Base-by-base conservation (phyloP, 805 yeast genomes). In the Metschnikowia gelsemii region DNA sequence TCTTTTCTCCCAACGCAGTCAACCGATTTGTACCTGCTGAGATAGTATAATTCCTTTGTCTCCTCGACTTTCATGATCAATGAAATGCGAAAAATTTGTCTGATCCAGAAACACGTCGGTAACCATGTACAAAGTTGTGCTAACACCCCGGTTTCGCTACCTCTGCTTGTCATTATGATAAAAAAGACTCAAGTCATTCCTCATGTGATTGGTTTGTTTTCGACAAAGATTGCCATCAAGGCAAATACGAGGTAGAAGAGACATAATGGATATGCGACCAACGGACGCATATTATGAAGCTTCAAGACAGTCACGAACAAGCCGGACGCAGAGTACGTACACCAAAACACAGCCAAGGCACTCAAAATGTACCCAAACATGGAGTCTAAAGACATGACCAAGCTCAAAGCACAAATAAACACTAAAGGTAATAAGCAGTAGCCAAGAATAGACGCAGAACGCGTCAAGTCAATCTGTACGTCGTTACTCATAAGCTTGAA, bases 241-340 rank as follows among this genome's bases (percentile, higher is more conserved):
- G 97, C 96, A 73, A 93, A 93, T 2, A 91, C 90, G 43, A 90
- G 80, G 72, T 93, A 93, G 61, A 91, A 91, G 68, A 93, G 79
- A 11, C 85, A 82, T 56, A 93, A 72, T 2, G 99, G 99, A 58
- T 93, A 93, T 2, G 97, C 99, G 45, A 93, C 84, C 48, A 93
- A 76, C 4, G 85, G 82, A 56, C 99, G 80, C 49, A 91, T 96
- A 53, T 89, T 87, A 38, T 82, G 80, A 45, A 93, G 72, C 56
- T 81, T 87, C 57, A 93, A 72, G 20, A 87, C 89, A 8, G 91
- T 78, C 45, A 88, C 93, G 51, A 93, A 87, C 58, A 93, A 85
- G 1, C 96, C 97, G 9, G 96, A 86, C 0, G 97, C 87, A 1
- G 97, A 80, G 65, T 81, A 83, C 0, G 98, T 88, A 61, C 96